Evolutionary conservation across 2,329 filamentous ascomycete genomes (phyloP).

Genomic region (Nemania abortiva): DNA sequence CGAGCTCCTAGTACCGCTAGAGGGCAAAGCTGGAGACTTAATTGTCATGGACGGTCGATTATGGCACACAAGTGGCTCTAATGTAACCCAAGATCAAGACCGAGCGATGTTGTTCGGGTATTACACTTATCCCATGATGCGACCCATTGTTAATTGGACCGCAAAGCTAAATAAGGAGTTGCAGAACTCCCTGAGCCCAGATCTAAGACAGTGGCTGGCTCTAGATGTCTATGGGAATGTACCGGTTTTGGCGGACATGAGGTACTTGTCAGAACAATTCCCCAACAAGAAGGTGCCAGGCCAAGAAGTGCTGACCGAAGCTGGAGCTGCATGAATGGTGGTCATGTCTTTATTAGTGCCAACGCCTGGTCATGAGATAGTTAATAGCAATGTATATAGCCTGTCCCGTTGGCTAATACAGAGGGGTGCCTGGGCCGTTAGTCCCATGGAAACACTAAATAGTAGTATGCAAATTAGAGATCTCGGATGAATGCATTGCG

Average conservation of each 20-base stretch:
- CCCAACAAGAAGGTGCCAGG: background rate
- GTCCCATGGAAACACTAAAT: too few relatives aligned
- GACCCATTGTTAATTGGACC: constrained; percentile 45
- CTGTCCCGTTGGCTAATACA: too few relatives aligned
- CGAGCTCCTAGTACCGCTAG: constrained; percentile 48
- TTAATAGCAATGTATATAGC: too few relatives aligned
- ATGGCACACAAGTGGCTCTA: constrained; percentile 53
- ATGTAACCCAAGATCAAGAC: constrained; percentile 50
- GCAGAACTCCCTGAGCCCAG: background rate
- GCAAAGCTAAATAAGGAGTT: background rate
- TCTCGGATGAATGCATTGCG: too few relatives aligned
- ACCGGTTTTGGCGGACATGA: background rate
- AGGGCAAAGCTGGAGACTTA: constrained; percentile 51
- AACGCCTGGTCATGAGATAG: too few relatives aligned
- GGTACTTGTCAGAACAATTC: background rate
- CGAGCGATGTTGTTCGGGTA: constrained; percentile 52
- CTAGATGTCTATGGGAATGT: background rate
- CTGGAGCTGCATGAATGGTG: too few relatives aligned
- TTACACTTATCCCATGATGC: constrained; percentile 49
- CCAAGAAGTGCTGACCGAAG: too few relatives aligned
- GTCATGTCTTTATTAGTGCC: too few relatives aligned
- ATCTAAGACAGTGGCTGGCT: background rate
- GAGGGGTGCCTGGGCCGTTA: too few relatives aligned
- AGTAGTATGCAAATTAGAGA: too few relatives aligned
- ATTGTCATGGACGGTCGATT: constrained; percentile 52